phyloP scores from a whole-genome alignment of 2,329 filamentous ascomycete species.

The Clonostachys byssicola region DNA sequence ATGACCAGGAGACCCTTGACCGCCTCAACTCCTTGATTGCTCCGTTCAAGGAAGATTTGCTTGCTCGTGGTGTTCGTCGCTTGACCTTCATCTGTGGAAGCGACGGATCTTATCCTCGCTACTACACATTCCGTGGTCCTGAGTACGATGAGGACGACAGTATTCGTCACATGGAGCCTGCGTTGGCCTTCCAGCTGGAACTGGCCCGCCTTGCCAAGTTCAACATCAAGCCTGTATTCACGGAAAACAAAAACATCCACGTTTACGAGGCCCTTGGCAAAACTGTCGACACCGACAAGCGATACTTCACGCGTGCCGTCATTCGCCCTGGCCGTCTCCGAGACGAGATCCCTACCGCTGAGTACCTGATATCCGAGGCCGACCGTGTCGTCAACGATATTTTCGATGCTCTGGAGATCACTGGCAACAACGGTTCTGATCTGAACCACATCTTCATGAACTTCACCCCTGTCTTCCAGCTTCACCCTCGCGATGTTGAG shows the following conservation, averaged over 20 bases:
- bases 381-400: conserved; percentile 97
- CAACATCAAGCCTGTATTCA: conserved; percentile 97
- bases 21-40: conserved; percentile 74
- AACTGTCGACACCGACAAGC: conserved; percentile 91
- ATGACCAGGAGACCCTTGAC: conserved; percentile 75
- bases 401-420: conserved; percentile 94
- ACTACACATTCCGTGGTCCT: conserved; percentile 97
- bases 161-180: conserved; percentile 95
- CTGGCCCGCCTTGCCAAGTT: conserved; percentile 92
- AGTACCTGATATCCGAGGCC: conserved; percentile 96
- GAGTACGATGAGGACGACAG: conserved; percentile 85
- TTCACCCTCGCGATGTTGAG: conserved; percentile 85
- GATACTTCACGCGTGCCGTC: conserved; percentile 96
- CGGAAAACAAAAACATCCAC: conserved; percentile 98
- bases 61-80: conserved; percentile 77
- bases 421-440: conserved; percentile 98
- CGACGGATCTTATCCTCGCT: conserved; percentile 91
- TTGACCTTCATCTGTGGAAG: conserved; percentile 95
- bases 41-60: conserved; percentile 78
- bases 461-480: conserved; percentile 94
- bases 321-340: conserved; percentile 91
- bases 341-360: conserved; percentile 96
- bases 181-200: conserved; percentile 97
- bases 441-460: conserved; percentile 99
- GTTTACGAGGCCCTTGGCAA: conserved; percentile 97